Base-by-base conservation (phyloP, 1,284 basidiomycete genomes). In the Sporisorium graminicola region DNA sequence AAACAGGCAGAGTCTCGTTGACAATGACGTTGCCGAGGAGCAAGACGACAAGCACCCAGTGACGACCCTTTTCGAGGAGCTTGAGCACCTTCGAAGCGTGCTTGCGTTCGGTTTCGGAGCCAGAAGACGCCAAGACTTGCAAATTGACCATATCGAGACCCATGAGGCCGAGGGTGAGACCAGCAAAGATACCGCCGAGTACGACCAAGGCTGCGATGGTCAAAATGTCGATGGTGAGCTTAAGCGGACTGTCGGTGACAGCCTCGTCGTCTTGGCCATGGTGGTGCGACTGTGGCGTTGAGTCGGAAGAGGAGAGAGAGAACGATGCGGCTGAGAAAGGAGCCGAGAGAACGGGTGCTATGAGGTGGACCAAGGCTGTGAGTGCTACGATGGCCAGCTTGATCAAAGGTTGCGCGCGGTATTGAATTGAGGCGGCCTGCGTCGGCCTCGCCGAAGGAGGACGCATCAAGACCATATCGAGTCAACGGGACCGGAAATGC, bases 101-200 rank as follows among this genome's bases (percentile, higher is more conserved):
- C 50, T 70, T 78, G 65, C 83, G 81, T 77, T 88, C 87, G 35
- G 82, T 78, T 80, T 94, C 90, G 22, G 91, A 92, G 0, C 94
- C 95, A 1, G 93, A 93, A 0, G 91, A 89, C 0, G 92, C 88
- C 26, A 96, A 88, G 0, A 97, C 95, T 29, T 93, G 91, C 20
- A 98, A 89, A 82, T 97, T 94, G 47, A 98, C 89, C 79, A 95
- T 92, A 81, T 98, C 95, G 20, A 97, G 90, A 2, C 95, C 95
- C 95, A 97, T 97, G 33, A 97, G 88, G 6, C 93, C 95, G 22
- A 98, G 90, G 0, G 94, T 97, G 58, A 97, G 88, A 5, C 88
- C 88, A 0, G 87, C 87, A 79, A 88, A 88, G 27, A 88, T 80
- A 13, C 88, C 88, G 5, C 87, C 87, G 16, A 82, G 74, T 14